Percentiles rank a stretch among this genome's conserved stretches.
phyloP scores from a whole-genome alignment of 1,284 basidiomycete species.

The Boletus sp. region DNA sequence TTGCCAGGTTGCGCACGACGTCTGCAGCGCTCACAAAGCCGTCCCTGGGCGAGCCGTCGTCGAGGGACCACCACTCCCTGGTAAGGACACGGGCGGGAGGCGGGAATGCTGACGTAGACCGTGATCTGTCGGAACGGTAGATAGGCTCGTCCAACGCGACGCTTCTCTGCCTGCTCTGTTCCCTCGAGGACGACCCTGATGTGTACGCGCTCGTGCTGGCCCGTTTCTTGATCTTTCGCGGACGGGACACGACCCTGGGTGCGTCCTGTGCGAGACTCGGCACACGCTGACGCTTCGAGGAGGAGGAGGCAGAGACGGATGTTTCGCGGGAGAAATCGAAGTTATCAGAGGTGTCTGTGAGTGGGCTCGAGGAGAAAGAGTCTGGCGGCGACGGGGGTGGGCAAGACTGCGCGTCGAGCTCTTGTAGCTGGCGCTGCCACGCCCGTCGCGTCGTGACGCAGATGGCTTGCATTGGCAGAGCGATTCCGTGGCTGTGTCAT shows the following conservation, averaged over 20 bases:
- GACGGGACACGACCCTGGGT: slow-evolving; percentile 7
- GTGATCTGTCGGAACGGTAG: slow-evolving; percentile 38
- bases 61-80: slow-evolving; percentile 53
- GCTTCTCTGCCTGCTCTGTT: slow-evolving; percentile 30
- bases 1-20: slow-evolving; percentile 61
- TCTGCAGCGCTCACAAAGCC: slow-evolving; percentile 61
- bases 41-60: slow-evolving; percentile 54
- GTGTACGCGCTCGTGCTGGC: slow-evolving; percentile 17
- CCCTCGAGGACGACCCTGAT: slow-evolving; percentile 30
- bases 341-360: slow-evolving; percentile 34
- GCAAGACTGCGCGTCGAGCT: slow-evolving; percentile 15
- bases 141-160: slow-evolving; percentile 36
- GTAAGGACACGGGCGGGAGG: not conserved
- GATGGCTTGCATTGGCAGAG: slow-evolving; percentile 13
- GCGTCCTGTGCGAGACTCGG: slow-evolving; percentile 17
- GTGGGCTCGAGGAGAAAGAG: slow-evolving; percentile 29
- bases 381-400: slow-evolving; percentile 24
- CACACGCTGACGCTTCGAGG: slow-evolving; percentile 32
- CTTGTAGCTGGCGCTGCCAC: slow-evolving; percentile 28
- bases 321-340: slow-evolving; percentile 27
- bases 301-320: slow-evolving; percentile 31
- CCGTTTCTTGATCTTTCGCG: slow-evolving; percentile 36
- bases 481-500: slow-evolving; percentile 26
- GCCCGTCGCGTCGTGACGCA: slow-evolving; percentile 36
- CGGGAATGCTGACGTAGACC: slow-evolving; percentile 41